Evolutionary conservation across 2,329 filamentous ascomycete species (phyloP), one percentile per base, ranked within the genome.

Genomic region (Fusarium sp.): DNA sequence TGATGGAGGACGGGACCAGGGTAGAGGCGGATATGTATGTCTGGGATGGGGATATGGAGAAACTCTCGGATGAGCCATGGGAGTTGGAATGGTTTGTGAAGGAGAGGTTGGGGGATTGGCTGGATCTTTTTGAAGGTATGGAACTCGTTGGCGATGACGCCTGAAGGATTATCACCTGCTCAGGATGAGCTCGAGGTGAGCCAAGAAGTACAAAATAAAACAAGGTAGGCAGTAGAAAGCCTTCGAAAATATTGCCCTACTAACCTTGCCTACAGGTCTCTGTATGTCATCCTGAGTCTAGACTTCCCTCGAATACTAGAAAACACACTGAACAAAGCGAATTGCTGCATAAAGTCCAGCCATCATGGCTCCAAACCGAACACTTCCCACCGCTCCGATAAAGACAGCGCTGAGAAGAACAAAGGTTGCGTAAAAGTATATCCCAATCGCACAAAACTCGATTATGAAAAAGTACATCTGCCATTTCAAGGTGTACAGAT

Each of bases 1-100:
- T 46, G 2, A 22, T 76, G 22, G 49, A 72, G 2, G 59, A 58
- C 3, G 59, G 67, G 4, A 59, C 66, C 5, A 63, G 24, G 4
- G 47, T 76, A 2, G 68, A 79, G 6, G 77, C 67, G 1, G 77
- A 80, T 40, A 71, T 80, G n/a, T 80, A 79, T 53, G 10, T 80
- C 1, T 80, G 76, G 78, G 55, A 66, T 32, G 73, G 76, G 0
- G 66, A 75, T 3, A 3, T 12, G 9, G 58, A 65, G 4, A 30
- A 43, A 3, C 8, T 79, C 4, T 69, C 67, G 1, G 12, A 16
- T 4, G 58, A 73, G 18, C 53, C 73, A 1, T 79, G 77, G 78
- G 64, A 73, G 1, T 50, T 78, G 5, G 51, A 77, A 1, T 34
- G 24, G 12, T 42, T 42, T 15, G 2, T 29, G 0, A 25, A 34